phyloP scores from a whole-genome alignment of 208 protist species.

The Leptomonas seymouri region DNA sequence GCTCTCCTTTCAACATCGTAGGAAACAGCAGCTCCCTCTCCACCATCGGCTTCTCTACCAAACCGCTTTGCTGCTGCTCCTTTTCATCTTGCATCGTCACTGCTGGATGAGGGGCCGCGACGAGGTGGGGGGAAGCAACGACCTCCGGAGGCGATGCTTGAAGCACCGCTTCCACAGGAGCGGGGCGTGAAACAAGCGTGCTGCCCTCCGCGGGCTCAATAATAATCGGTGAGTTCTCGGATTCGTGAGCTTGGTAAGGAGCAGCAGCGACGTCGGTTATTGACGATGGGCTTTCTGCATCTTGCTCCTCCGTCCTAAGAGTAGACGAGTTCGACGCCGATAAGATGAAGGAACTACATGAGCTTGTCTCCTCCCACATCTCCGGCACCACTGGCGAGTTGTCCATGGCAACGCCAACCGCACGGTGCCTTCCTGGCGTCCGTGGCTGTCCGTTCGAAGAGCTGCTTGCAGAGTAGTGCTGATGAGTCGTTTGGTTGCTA shows the following conservation, averaged over 20 bases:
- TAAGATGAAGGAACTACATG: slow-evolving; percentile 1
- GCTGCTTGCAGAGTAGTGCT: not conserved
- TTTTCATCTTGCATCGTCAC: too few species aligned
- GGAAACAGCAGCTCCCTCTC: not conserved
- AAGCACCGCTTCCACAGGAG: too few species aligned
- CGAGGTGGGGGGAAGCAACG: too few species aligned
- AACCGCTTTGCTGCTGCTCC: too few species aligned
- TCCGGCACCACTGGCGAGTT: slow-evolving; percentile 24
- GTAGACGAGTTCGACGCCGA: not conserved
- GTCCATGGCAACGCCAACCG: slow-evolving; percentile 15
- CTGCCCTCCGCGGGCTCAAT: too few species aligned
- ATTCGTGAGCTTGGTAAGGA: too few species aligned
- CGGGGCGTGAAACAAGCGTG: too few species aligned
- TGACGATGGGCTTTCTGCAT: not conserved
- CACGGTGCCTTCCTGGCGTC: not conserved
- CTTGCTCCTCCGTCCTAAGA: not conserved
- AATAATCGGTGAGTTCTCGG: too few species aligned
- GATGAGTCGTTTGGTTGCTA: too few species aligned
- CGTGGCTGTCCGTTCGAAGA: not conserved
- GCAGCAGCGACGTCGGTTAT: too few species aligned
- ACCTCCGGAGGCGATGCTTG: too few species aligned
- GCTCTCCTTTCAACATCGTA: not conserved
- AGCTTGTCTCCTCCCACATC: slow-evolving; percentile 36
- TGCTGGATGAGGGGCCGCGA: too few species aligned
- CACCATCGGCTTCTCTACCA: not conserved